Base-by-base conservation (phyloP, 345 rosid species). In the Acer yangbiense region DNA sequence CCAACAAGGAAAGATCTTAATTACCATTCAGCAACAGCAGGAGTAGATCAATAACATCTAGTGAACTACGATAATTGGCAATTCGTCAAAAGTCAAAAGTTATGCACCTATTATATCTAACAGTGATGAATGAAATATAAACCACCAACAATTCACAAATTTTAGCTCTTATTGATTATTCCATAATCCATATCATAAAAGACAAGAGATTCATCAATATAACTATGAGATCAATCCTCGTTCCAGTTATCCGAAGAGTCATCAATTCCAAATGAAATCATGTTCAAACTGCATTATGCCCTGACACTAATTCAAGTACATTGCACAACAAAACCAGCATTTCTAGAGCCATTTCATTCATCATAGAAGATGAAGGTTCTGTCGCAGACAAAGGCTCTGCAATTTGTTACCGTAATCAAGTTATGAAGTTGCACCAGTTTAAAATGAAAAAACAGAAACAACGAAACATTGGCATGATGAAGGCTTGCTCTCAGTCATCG, bases 311-410 rank as follows among this genome's bases (percentile, higher is more conserved):
- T 23, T 29, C 4, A 6, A 32, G 46, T 39, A 3, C 18, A 50
- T 32, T 48, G 27, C 20, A 63, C 71, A 65, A 29, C 14, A 63
- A 52, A 23, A 73, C 17, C 25, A 43, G 68, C 58, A 0, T 46
- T 73, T 43, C 27, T 17, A 39, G 50, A 21, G 52, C 62, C 58
- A 25, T n/a, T 41, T 64, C 73, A 79, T 50, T 69, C 71, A 68
- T 17, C 32, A 2, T 29, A 32, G 87, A 80, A 66, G 87, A 66
- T 73, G 82, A 78, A 35, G 39, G 39, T 35, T 35, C 39, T 35
- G 39, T 35, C 6, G 4, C 39, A 35, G 39, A 35, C 39, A 35
- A 35, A 35, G 6, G 39, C 4, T 35, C 39, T 35, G 39, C 80
- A 81, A 82, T 81, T 67, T 76, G 71, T 69, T 69, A 68, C 74